phyloP scores from a whole-genome alignment of 306 rosid genomes.

The Prunus davidiana region DNA sequence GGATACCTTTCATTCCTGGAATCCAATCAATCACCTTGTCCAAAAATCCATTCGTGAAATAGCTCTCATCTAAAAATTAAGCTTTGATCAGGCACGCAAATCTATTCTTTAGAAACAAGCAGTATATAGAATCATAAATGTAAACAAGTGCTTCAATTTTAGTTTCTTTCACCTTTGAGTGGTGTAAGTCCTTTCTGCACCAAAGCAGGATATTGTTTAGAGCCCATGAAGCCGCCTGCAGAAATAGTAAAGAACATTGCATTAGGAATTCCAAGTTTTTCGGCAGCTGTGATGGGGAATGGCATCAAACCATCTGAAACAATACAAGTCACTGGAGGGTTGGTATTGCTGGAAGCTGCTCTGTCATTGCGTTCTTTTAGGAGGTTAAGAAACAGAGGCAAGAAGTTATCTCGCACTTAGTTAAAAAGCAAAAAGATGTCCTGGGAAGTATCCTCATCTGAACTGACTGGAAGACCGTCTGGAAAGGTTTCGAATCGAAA shows the following conservation, averaged over 20 bases:
- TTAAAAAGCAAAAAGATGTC: not conserved
- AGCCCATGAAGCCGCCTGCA: not conserved
- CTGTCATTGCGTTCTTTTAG: not conserved
- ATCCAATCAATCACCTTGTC: not conserved
- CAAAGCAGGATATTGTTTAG: not conserved
- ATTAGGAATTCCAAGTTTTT: not conserved
- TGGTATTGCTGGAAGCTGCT: not conserved
- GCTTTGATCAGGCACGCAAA: not conserved
- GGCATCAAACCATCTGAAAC: conserved; percentile 6
- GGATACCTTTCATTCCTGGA: too few species aligned
- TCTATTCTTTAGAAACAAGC: not conserved
- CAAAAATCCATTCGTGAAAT: not conserved
- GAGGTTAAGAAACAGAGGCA: not conserved
- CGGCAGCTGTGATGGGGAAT: not conserved
- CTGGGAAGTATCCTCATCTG: conserved; percentile 1
- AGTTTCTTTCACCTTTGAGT: not conserved
- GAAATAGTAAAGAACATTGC: not conserved
- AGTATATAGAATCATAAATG: not conserved
- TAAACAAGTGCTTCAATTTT: too few species aligned
- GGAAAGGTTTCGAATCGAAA: not conserved
- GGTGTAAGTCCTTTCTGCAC: not conserved
- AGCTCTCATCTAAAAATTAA: conserved; percentile 9
- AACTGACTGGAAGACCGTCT: conserved; percentile 4
- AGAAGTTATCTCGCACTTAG: not conserved
- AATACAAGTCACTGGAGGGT: not conserved